phyloP scores from a whole-genome alignment of 1,284 basidiomycete species.

The Sanghuangporus sanghuang region DNA sequence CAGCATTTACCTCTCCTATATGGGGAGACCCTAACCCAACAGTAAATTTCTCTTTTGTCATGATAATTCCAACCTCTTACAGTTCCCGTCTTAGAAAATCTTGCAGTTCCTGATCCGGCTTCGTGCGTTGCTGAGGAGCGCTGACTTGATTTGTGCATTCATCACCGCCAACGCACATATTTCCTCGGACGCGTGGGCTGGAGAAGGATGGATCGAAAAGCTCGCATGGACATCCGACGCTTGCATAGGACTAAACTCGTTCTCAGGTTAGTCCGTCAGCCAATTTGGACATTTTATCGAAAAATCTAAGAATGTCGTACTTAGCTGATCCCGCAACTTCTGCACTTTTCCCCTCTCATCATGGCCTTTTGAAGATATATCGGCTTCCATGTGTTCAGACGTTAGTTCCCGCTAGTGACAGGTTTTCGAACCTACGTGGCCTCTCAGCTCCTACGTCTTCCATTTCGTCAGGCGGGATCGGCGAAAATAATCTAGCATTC shows the following conservation, averaged over 20 bases:
- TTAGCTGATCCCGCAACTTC: conserved; percentile 64
- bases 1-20: conserved; percentile 60
- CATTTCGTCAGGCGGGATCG: conserved; percentile 45
- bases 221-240: conserved; percentile 79
- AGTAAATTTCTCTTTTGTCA: conserved; percentile 35
- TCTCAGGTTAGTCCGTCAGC: conserved; percentile 37
- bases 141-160: conserved; percentile 58
- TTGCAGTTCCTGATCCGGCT: conserved; percentile 14
- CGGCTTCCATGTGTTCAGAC: conserved; percentile 67
- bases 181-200: conserved; percentile 51
- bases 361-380: conserved; percentile 77
- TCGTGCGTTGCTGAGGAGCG: conserved; percentile 43
- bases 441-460: conserved; percentile 44
- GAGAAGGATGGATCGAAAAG: conserved; percentile 65
- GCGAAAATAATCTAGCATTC: conserved; percentile 96
- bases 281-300: background rate
- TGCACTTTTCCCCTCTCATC: conserved; percentile 72
- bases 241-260: conserved; percentile 70
- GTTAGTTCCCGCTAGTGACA: conserved; percentile 69
- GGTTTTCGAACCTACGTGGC: conserved; percentile 73
- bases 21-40: conserved; percentile 62
- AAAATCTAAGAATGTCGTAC: background rate
- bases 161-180: conserved; percentile 61
- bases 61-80: background rate
- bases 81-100: conserved; percentile 3